A percentile compares a stretch with the other conserved stretches of the same genome.
Evolutionary conservation across 495 filamentous ascomycete genomes (phyloP).

Genomic region (Glutinoglossum americanum): DNA sequence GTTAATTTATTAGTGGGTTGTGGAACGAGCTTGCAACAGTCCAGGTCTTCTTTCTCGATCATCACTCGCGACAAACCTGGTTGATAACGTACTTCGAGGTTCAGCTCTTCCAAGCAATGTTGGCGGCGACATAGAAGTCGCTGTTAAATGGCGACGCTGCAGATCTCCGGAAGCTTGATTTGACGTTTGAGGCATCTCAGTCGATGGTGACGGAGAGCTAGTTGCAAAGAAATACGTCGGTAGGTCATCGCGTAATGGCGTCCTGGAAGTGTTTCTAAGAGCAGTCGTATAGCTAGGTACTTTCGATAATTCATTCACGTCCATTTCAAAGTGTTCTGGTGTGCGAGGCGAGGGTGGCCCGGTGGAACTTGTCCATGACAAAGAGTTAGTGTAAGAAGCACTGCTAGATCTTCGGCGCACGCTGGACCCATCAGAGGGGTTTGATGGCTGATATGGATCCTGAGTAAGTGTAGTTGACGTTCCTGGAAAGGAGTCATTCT

Average conservation of each 20-base stretch:
- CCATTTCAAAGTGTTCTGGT: conserved; percentile 40
- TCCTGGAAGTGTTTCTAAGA: conserved; percentile 33
- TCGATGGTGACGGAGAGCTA: background rate
- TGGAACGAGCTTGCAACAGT: background rate
- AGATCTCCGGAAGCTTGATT: background rate
- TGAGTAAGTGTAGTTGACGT: background rate
- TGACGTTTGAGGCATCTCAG: background rate
- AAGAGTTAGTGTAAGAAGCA: background rate
- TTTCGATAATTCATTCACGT: conserved; percentile 41
- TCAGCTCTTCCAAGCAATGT: background rate
- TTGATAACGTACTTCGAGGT: background rate
- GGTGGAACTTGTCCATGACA: conserved; percentile 5
- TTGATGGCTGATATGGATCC: background rate
- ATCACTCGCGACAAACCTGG: background rate
- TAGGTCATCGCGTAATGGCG: conserved; percentile 23
- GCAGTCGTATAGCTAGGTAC: conserved; percentile 71
- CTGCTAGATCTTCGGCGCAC: background rate
- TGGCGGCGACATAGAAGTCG: background rate
- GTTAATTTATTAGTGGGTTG: background rate
- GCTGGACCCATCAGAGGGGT: background rate
- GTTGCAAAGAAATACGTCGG: conserved; percentile 30
- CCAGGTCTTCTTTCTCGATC: background rate
- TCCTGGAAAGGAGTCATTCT: background rate
- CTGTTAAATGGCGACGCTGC: background rate
- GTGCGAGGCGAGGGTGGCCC: conserved; percentile 29